Evolutionary conservation across 306 rosid genomes (phyloP).

Genomic region (Ceratonia siliqua): DNA sequence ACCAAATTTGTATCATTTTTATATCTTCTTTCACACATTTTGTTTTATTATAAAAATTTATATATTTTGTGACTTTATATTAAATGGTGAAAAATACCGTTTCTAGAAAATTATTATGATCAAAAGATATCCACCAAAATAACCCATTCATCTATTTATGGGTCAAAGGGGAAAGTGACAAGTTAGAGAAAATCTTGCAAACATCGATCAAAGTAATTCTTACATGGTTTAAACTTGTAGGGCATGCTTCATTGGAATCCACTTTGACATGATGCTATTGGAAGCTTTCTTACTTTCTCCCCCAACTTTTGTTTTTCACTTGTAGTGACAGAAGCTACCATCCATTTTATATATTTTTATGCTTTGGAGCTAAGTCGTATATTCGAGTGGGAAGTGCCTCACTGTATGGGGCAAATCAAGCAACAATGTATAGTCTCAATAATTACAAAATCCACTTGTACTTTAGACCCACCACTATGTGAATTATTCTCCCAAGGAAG

Average conservation of each 20-base stretch:
- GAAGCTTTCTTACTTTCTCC: constrained; percentile 36
- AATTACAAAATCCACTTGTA: constrained; percentile 20
- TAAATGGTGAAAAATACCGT: too few species aligned
- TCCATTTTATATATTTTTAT: background rate
- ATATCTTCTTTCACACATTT: too few species aligned
- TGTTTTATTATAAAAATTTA: too few species aligned
- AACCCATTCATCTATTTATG: background rate
- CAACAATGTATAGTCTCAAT: constrained; percentile 28
- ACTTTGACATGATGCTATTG: constrained; percentile 38
- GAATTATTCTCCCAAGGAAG: constrained; percentile 15
- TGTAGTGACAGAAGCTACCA: constrained; percentile 20
- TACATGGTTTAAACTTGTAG: constrained; percentile 37
- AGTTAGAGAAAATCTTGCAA: background rate
- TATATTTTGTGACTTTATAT: too few species aligned
- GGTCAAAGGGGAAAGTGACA: background rate
- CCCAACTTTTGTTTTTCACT: constrained; percentile 29
- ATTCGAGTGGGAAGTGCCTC: constrained; percentile 41
- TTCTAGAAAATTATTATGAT: too few species aligned
- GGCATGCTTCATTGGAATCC: constrained; percentile 55
- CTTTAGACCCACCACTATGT: constrained; percentile 20
- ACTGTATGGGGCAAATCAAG: constrained; percentile 41
- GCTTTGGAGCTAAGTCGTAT: constrained; percentile 28
- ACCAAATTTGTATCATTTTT: too few species aligned
- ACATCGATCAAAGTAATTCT: constrained; percentile 3
- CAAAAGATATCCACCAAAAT: too few species aligned